Evolutionary conservation across 306 rosid genomes (phyloP), one percentile per base, ranked within the genome.

Genomic region (Prunus dulcis): DNA sequence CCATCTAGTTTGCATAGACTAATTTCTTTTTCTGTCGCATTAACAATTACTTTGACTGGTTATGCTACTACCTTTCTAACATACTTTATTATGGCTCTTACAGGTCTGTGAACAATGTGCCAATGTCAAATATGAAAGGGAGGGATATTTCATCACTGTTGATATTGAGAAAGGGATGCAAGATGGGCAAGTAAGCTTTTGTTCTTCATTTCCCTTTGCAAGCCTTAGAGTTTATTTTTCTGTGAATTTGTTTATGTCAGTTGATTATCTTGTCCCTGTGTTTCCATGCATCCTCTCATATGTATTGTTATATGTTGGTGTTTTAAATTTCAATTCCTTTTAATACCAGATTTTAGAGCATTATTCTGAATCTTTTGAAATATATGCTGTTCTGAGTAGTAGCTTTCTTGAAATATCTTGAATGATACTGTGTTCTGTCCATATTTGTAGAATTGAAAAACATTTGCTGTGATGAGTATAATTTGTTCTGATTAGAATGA

Each of bases 111-210:
- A 95, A 69, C 89, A 95, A 77, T 95, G 99, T 80, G 85, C 90
- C 81, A 95, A 95, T 84, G 97, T 92, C 78, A 92, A 95, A 87
- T 95, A 74, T 57, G 97, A 79, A 81, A 79, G 99, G 82, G 99
- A 95, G 88, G 99, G 99, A 53, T 92, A 92, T 84, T 90, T 88
- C 51, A 67, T 92, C 61, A 92, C 97, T 41, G 97, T 95, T 78
- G 99, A 95, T 81, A 92, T 95, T 49, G 99, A 95, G 88, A 95
- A 95, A 81, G 99, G 99, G 86, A 92, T 95, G 99, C 96, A 88
- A 85, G 97, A 95, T 84, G 99, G 99, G 51, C 92, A 95, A 88
- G 99, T 95, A 91, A 88, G 90, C 77, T 57, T 79, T 46, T 23
- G 75, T 76, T 76, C 67, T 65, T 28, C 34, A 46, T 20, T 25